Base-by-base conservation (phyloP, 2,329 filamentous ascomycete genomes). In the Pseudocercospora musae region DNA sequence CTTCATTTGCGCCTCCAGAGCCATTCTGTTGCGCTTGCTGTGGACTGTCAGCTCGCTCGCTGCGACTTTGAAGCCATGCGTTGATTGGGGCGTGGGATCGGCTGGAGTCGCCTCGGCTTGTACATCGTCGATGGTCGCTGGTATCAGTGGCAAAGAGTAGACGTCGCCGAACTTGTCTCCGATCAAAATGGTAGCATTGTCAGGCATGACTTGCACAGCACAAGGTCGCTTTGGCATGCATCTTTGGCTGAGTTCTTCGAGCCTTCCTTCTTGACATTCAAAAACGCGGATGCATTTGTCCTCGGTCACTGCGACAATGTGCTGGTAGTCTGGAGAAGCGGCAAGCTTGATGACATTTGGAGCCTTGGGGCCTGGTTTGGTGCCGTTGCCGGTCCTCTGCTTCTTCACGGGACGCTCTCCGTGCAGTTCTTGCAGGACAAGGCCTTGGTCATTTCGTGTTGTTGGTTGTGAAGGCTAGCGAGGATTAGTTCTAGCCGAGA, bases 91-190 rank as follows among this genome's bases (percentile, higher is more conserved):
- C 58, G 62, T 37, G 2, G 57, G 11, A 20, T 63, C 50, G 18
- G 65, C 62, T 13, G 62, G 65, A 53, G 63, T 53, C 3, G 62
- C 67, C 27, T 72, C 70, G 18, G 69, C 66, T 40, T 68, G 68
- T 27, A 72, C 71, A 48, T 77, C 74, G 37, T 75, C 72, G 1
- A 70, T 60, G n/a, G 73, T 71, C 10, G 74, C 58, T 3, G 68
- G 69, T 49, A 92, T 75, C 2, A 98, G 81, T 13, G 95, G 94
- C 7, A 99, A 78, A 10, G 90, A 85, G 78, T 96, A 98, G 64
- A 97, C 94, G 75, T 99, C 95, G 68, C 95, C 95, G 72, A 98
- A 98, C 77, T 99, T 99, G 80, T 99, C 95, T 57, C 87, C 94
- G 65, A 86, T 87, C 62, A 98, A 78, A 66, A 99, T 91, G 8